Base-by-base conservation (phyloP, 306 rosid genomes). In the Cicer judaicum region DNA sequence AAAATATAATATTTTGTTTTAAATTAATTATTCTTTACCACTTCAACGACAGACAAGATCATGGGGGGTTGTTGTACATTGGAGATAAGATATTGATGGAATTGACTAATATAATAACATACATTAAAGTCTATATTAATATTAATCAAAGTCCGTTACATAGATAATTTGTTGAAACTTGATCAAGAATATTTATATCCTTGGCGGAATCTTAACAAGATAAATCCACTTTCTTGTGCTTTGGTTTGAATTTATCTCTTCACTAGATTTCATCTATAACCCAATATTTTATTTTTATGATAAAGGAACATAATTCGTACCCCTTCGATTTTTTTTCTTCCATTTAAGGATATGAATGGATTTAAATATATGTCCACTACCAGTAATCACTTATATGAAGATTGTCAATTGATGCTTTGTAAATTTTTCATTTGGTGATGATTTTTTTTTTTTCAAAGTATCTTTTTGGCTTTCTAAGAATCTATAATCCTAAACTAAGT, bases 81-180 rank as follows among this genome's bases (percentile, higher is more conserved):
- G 70, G 52, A 50, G 85, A 83, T 83, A 81, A 80, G 89, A 86
- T 86, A 66, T 4, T 36, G 80, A 86, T 79, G 59, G 73, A 79
- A 66, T 83, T 78, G 84, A 86, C 85, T 78, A 66, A 18, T 67
- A 34, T 29, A 50, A 54, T 38, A 56, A 59, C 16, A 29, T 59
- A 12, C 24, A 76, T 8, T 24, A 59, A 46, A n/a, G 56, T 73
- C 59, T 44, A 10, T 29, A 34, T 66, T 77, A 29, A 77, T 65
- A 24, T 24, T 57, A 64, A 60, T 53, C 60, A 7, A 65, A 56
- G 24, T 75, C 34, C 39, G 49, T 60, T 36, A 34, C 49, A 48
- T 1, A 49, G 60, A 61, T 73, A 59, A 42, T 72, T 55, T 65
- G 29, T 29, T 29, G 8, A 56, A 72, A 50, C 76, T 60, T 63